These are phyloP conservation scores for Telopea speciosissima DNA, from an alignment of 177 flowering plant species.

Conservation along the genomic window DNA sequence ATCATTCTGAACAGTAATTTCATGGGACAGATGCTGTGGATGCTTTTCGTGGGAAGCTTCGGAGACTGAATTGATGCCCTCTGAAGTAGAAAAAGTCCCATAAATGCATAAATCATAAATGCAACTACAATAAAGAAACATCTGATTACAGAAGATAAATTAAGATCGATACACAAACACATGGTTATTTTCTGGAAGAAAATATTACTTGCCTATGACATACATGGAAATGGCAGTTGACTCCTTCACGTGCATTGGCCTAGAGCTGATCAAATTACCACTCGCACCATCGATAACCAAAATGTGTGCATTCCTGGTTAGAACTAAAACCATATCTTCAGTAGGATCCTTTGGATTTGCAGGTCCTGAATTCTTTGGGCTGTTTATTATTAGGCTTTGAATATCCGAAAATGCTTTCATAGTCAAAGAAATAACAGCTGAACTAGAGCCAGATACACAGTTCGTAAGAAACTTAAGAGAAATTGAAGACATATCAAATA, in stretches of 20 bases:
- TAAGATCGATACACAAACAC: constrained; percentile 14
- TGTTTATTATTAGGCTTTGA: constrained; percentile 18
- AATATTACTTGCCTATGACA: constrained; percentile 64
- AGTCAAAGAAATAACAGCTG: constrained; percentile 48
- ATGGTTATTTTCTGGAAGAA: background rate
- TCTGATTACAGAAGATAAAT: constrained; percentile 4
- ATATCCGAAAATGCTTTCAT: constrained; percentile 23
- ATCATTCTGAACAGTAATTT: constrained; percentile 19
- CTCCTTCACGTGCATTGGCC: constrained; percentile 39
- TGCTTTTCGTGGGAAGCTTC: constrained; percentile 24
- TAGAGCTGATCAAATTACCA: constrained; percentile 40
- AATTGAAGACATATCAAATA: constrained; percentile 44
- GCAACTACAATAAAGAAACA: background rate
- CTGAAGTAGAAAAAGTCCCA: constrained; percentile 29
- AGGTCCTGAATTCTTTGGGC: constrained; percentile 27
- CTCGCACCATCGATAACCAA: constrained; percentile 35
- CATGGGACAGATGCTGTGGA: constrained; percentile 24
- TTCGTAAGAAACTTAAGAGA: constrained; percentile 52
- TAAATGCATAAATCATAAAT: background rate
- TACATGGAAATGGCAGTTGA: constrained; percentile 60
- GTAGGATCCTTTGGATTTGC: constrained; percentile 14
- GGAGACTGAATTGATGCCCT: constrained; percentile 21
- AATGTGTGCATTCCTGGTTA: constrained; percentile 56
- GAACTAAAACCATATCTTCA: constrained; percentile 40
- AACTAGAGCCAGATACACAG: constrained; percentile 28